phyloP scores from a whole-genome alignment of 345 rosid species.

The Eucalyptus rudis region DNA sequence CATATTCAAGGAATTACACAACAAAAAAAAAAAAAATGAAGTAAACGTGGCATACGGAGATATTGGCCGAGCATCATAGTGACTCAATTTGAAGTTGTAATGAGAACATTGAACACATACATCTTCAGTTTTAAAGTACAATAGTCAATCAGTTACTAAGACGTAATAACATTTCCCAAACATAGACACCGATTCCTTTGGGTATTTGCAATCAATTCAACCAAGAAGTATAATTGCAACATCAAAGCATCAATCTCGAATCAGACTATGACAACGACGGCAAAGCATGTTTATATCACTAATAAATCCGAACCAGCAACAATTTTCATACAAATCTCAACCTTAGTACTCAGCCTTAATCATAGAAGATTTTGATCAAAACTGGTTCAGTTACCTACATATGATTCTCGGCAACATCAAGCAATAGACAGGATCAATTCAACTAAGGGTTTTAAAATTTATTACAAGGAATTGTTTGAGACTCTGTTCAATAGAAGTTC shows the following conservation, averaged over 20 bases:
- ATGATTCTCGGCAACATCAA: neutral
- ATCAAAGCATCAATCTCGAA: neutral
- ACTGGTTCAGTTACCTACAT: neutral
- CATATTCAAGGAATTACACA: too few species aligned
- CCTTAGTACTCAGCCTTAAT: neutral
- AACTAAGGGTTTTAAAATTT: too few species aligned
- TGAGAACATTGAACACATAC: too few species aligned
- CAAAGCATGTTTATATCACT: rapidly evolving
- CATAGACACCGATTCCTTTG: neutral
- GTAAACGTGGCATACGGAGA: too few species aligned
- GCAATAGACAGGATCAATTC: neutral
- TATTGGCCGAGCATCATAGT: too few species aligned
- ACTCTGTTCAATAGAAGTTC: too few species aligned
- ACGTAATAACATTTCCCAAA: rapidly evolving
- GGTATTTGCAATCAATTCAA: neutral
- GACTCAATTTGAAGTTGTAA: too few species aligned
- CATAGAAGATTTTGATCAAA: neutral
- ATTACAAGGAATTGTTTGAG: too few species aligned
- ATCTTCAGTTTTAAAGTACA: too few species aligned
- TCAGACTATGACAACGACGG: neutral
- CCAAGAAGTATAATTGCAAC: neutral
- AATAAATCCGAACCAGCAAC: neutral
- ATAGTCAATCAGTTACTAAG: neutral
- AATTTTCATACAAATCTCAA: neutral
- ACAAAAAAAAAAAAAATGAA: rapidly evolving